Base-by-base conservation (phyloP, 768 basidiomycete genomes). In the Auriscalpium vulgare region DNA sequence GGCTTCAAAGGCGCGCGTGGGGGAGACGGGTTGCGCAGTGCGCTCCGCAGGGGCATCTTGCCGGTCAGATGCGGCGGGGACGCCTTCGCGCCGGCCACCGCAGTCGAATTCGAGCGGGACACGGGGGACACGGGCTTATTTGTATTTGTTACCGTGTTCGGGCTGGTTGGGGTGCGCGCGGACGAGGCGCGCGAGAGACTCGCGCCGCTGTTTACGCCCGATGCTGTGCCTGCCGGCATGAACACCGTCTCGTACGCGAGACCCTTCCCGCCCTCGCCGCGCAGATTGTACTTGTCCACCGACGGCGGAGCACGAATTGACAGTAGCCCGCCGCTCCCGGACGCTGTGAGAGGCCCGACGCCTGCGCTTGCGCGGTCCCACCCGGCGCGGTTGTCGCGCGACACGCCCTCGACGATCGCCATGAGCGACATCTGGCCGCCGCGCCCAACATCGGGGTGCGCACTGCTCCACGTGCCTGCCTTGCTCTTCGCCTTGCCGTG, bases 331-430 rank as follows among this genome's bases (percentile, higher is more conserved):
- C 53, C 11, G 14, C 21, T 17, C 17, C 37, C 16, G 23, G 35
- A 40, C 23, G 35, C 16, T n/a, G 53, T 50, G 17, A 11, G 23
- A 8, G 23, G 14, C 34, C 40, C 40, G 8, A 54, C 13, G n/a
- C 45, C 53, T 8, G 52, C 45, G 23, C 17, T 40, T 5, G 53
- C 46, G 14, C 54, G 61, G 63, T 63, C 60, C 66, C 65, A 61
- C 45, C 62, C 56, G 21, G 64, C 53, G 54, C 72, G 65, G 51
- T 76, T 75, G 54, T 68, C 62, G 47, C 69, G 69, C 23, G 83
- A 67, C 47, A 87, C 80, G 55, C 74, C 78, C 62, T 87, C 84
- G 9, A 88, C 81, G 59, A 88, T 82, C 62, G 79, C 82, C 84
- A 88, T 83, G 65, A 87, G 60, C 11, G 58, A 59, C 51, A 51